These are phyloP conservation scores for Eimeria brunetti DNA, from an alignment of 169 alveolate species.

Conservation along the genomic window DNA sequence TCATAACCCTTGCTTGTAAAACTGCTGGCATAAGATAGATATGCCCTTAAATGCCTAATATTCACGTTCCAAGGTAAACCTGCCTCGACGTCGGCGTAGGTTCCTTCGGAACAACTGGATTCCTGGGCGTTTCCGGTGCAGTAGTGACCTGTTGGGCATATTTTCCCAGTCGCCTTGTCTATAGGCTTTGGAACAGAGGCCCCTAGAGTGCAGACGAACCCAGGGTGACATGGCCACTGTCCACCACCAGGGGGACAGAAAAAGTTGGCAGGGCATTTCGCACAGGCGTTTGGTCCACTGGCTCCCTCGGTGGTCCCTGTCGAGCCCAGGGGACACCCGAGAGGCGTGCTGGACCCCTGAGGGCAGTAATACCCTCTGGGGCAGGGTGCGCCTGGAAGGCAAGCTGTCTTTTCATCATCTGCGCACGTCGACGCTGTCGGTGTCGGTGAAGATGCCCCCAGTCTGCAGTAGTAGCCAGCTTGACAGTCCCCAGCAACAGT, in stretches of 20 bases:
- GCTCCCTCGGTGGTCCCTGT: conserved; percentile 23
- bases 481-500: background rate
- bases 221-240: conserved; percentile 63
- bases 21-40: background rate
- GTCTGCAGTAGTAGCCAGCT: conserved; percentile 72
- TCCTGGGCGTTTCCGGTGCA: conserved; percentile 21
- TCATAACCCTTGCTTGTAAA: background rate
- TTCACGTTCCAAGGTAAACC: background rate
- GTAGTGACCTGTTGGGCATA: conserved; percentile 60
- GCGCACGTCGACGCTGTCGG: conserved; percentile 24
- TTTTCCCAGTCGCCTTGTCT: background rate
- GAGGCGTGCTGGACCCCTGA: conserved; percentile 73
- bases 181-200: conserved; percentile 49
- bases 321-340: conserved; percentile 66
- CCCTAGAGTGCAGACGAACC: conserved; percentile 67
- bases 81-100: conserved; percentile 51
- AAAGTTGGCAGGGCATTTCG: conserved; percentile 26
- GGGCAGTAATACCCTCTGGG: conserved; percentile 83
- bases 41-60: background rate
- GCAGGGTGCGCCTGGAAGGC: conserved; percentile 80
- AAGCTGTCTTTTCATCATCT: conserved; percentile 23
- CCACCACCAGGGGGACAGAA: conserved; percentile 73
- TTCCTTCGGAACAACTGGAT: conserved; percentile 29
- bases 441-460: conserved; percentile 37
- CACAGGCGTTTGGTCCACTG: background rate